A percentile compares a stretch with the other conserved stretches of the same genome.
Conservation (phyloP, 257 asterid genomes). For the Craterostigma plantagineum region DNA sequence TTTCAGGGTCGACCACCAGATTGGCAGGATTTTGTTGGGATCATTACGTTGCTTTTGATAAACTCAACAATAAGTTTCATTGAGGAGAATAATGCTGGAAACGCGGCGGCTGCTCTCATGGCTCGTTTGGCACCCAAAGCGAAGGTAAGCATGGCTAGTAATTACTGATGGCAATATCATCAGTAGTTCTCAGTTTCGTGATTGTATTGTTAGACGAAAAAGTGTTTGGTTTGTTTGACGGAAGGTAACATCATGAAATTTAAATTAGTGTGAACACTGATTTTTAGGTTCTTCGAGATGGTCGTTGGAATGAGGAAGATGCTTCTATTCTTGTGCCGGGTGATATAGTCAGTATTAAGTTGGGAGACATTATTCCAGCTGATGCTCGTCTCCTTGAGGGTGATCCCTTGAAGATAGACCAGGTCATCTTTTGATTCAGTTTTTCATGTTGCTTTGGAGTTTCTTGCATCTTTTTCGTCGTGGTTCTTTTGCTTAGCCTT, state of each 20-base stretch:
- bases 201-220: background rate
- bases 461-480: background rate
- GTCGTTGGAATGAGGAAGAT: conserved; percentile 65
- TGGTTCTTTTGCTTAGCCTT: background rate
- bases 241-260: no score
- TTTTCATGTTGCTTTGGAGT: conserved; percentile 5
- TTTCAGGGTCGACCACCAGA: conserved; percentile 34
- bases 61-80: conserved; percentile 47
- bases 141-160: conserved; percentile 15
- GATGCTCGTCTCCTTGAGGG: conserved; percentile 85
- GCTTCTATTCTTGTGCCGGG: conserved; percentile 72
- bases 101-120: conserved; percentile 50
- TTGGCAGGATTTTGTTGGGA: conserved; percentile 48
- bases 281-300: conserved; percentile 50
- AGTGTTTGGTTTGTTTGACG: no score
- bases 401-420: conserved; percentile 72
- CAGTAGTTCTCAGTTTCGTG: background rate
- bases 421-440: conserved; percentile 17
- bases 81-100: conserved; percentile 46
- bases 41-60: conserved; percentile 26
- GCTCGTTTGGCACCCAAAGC: conserved; percentile 46
- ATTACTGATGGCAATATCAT: no score
- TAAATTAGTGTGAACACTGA: background rate
- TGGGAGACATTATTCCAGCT: conserved; percentile 76
- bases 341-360: conserved; percentile 49